phyloP scores from a whole-genome alignment of 495 filamentous ascomycete genomes.

The Jackrogersella multiformis region DNA sequence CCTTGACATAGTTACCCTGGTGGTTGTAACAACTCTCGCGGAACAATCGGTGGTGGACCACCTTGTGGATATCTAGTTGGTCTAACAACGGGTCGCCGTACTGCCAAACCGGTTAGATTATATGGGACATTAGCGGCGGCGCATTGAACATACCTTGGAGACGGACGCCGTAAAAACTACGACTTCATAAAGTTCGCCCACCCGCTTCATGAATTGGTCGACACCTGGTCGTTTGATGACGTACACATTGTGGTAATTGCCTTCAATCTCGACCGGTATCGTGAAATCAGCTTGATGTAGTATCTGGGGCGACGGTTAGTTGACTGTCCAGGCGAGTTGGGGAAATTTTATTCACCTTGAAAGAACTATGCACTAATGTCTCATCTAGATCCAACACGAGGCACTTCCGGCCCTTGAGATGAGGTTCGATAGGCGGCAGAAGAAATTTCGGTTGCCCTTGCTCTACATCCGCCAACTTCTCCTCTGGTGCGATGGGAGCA shows the following conservation, averaged over 20 bases:
- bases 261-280: constrained; percentile 98
- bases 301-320: constrained; percentile 67
- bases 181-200: constrained; percentile 97
- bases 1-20: constrained; percentile 99
- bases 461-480: constrained; percentile 50
- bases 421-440: constrained; percentile 78
- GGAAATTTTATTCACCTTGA: constrained; percentile 74
- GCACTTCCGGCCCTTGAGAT: constrained; percentile 87
- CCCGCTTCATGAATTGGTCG: constrained; percentile 98
- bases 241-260: constrained; percentile 99
- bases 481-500: constrained; percentile 34
- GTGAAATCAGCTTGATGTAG: constrained; percentile 98
- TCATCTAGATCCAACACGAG: constrained; percentile 96
- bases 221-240: constrained; percentile 98
- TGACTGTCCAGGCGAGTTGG: constrained; percentile 6
- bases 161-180: constrained; percentile 99
- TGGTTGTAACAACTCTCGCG: constrained; percentile 99
- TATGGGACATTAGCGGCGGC: not conserved
- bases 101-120: constrained; percentile 56
- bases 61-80: constrained; percentile 96
- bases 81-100: constrained; percentile 97
- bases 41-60: constrained; percentile 96
- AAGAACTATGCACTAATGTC: constrained; percentile 98
- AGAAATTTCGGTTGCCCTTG: constrained; percentile 73
- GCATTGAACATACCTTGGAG: constrained; percentile 78